Evolutionary conservation across 768 basidiomycete genomes (phyloP), one percentile per base, ranked within the genome.

Genomic region (Boletales sp.): DNA sequence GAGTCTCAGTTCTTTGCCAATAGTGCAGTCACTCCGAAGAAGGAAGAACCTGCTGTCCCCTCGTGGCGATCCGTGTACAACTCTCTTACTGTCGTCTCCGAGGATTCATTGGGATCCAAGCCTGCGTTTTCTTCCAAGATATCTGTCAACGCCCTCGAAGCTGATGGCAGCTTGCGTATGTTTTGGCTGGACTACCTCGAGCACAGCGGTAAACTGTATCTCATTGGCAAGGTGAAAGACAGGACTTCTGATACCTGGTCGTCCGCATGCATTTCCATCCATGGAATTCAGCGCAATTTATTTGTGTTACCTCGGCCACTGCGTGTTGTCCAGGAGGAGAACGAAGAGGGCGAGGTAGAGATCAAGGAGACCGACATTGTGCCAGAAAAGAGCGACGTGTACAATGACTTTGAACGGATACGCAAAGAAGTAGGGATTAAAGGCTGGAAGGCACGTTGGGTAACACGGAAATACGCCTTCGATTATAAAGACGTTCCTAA

Each of bases 101-200:
- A 82, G 24, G 88, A 89, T 18, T 71, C 75, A 1, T 68, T 87
- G 24, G 87, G 84, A 18, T 64, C 64, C 41, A 58, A 68, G 21
- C 57, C 64, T 7, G 13, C 74, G 72, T 21, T 67, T 3, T 65
- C 72, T 8, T 77, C 43, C 52, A 74, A 43, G 62, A 61, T 63
- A 63, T 68, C 74, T 18, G 56, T 83, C 8, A 78, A 79, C 37
- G 86, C 85, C 0, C 75, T 94, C 2, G 91, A 97, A 61, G 71
- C 80, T 5, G 92, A 97, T 55, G 93, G 91, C 2, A 87, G 84
- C 4, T 71, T 98, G 13, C 80, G 80, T 24, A 94, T 99, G 75
- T 99, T 86, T 74, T 99, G 97, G 97, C 74, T 97, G 18, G 97
- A 99, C 63, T 92, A 92, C 61, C 81, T 94, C 31, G 93, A 98